A percentile compares a stretch with the other conserved stretches of the same genome.
phyloP scores from a whole-genome alignment of 306 rosid genomes.

The Fagus sylvatica region DNA sequence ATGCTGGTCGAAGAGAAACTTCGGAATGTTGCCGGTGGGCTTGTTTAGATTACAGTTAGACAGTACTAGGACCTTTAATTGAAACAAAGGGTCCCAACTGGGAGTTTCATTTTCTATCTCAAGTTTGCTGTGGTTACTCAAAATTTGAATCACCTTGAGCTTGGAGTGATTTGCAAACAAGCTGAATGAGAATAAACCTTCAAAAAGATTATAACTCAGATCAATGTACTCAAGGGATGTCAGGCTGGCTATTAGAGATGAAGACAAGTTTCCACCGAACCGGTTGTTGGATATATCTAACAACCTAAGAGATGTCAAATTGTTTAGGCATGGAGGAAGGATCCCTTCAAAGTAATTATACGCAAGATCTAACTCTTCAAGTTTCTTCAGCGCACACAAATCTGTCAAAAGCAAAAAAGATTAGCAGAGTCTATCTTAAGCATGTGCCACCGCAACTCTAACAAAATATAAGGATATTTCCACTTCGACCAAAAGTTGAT shows the following conservation, averaged over 20 bases:
- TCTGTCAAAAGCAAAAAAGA: neutral
- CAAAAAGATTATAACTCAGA: neutral
- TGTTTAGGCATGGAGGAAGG: constrained; percentile 12
- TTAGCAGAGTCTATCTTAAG: too few species aligned
- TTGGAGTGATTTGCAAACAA: constrained; percentile 26
- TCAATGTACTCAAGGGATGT: constrained; percentile 14
- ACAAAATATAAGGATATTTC: too few species aligned
- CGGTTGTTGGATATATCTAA: neutral
- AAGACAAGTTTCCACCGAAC: constrained; percentile 12
- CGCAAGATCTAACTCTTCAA: neutral
- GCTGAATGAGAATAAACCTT: constrained; percentile 29
- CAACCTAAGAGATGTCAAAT: neutral
- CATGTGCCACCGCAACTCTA: too few species aligned
- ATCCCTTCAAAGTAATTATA: neutral
- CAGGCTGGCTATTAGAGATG: constrained; percentile 16
- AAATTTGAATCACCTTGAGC: constrained; percentile 12
- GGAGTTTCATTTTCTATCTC: constrained; percentile 20
- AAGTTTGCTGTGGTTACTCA: neutral
- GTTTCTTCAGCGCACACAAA: constrained; percentile 8
- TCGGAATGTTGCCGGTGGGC: neutral
- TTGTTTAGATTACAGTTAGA: neutral
- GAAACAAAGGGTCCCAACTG: constrained; percentile 31
- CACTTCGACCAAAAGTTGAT: too few species aligned
- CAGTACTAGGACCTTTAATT: constrained; percentile 1
- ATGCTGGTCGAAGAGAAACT: constrained; percentile 26